These are phyloP conservation scores for Syzygium aqueum DNA, from an alignment of 345 rosid species.

Conservation along the genomic window DNA sequence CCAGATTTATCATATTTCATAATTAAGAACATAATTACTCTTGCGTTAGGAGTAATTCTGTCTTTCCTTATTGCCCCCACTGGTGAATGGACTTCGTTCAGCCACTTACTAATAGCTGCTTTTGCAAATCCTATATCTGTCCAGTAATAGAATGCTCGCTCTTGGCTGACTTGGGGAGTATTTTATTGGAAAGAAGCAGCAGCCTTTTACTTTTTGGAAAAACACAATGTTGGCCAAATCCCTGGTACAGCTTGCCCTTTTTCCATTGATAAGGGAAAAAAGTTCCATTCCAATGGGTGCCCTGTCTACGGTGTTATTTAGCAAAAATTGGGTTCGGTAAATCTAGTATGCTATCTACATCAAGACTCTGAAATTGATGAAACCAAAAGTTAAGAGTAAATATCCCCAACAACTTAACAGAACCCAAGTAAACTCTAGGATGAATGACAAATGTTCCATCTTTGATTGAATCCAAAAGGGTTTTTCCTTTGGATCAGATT, in stretches of 20 bases:
- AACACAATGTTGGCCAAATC: background rate
- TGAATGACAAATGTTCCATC: background rate
- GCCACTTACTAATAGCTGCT: background rate
- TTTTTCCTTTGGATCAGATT: background rate
- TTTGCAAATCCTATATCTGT: background rate
- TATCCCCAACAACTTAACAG: background rate
- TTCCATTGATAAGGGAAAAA: background rate
- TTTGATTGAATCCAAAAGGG: background rate
- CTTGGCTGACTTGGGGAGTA: background rate
- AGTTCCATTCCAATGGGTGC: background rate
- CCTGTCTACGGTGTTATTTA: background rate
- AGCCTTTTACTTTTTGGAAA: background rate
- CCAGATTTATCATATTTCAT: background rate
- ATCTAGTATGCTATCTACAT: background rate
- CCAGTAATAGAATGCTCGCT: background rate
- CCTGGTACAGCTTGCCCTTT: background rate
- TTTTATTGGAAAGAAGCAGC: background rate
- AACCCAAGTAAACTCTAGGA: background rate
- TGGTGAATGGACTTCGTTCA: background rate
- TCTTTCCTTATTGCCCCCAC: background rate
- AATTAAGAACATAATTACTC: background rate
- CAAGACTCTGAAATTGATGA: background rate
- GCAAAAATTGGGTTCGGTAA: background rate
- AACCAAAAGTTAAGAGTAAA: background rate
- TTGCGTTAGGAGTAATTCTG: background rate